A percentile compares a stretch with the other conserved stretches of the same genome.
Conservation (phyloP, 1,139 yeast species). For the Magnusiomyces clavatus region DNA sequence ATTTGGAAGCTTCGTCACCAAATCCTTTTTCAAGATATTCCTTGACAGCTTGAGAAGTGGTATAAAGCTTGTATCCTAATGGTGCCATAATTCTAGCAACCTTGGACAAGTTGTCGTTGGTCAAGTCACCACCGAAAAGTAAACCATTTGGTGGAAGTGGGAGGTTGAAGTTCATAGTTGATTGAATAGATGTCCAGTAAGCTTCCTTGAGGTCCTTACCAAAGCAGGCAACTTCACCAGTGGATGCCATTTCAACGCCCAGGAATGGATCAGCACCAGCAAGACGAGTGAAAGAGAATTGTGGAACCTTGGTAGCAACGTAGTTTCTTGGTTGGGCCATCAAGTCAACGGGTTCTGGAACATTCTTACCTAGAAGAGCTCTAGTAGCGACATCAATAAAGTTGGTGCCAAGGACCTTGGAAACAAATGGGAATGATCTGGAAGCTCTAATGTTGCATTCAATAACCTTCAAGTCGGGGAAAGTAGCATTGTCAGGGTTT, state of each 20-base stretch:
- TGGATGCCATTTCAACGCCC: slow-evolving; percentile 98
- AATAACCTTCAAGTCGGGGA: slow-evolving; percentile 80
- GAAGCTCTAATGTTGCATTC: slow-evolving; percentile 99
- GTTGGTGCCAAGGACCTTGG: slow-evolving; percentile 89
- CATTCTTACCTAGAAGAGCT: slow-evolving; percentile 68
- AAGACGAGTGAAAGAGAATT: slow-evolving; percentile 92
- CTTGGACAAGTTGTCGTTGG: slow-evolving; percentile 58
- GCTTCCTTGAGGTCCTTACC: slow-evolving; percentile 83
- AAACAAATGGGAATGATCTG: slow-evolving; percentile 96
- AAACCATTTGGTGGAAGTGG: slow-evolving; percentile 88
- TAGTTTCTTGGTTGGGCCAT: slow-evolving; percentile 74
- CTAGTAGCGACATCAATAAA: slow-evolving; percentile 91
- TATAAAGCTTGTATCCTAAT: slow-evolving; percentile 74
- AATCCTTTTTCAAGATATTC: slow-evolving; percentile 51
- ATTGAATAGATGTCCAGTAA: slow-evolving; percentile 94
- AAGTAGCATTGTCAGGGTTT: slow-evolving; percentile 60
- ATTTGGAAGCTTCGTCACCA: slow-evolving; percentile 17
- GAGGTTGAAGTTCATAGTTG: slow-evolving; percentile 92
- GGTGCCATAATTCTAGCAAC: slow-evolving; percentile 65
- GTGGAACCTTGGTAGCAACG: slow-evolving; percentile 97
- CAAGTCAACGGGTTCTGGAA: slow-evolving; percentile 83
- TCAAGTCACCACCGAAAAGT: slow-evolving; percentile 86
- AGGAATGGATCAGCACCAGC: slow-evolving; percentile 99
- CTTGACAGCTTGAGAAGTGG: slow-evolving; percentile 67
- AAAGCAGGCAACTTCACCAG: slow-evolving; percentile 97